These are phyloP conservation scores for Trapa incisa DNA, from an alignment of 345 rosid genomes.

Conservation along the genomic window DNA sequence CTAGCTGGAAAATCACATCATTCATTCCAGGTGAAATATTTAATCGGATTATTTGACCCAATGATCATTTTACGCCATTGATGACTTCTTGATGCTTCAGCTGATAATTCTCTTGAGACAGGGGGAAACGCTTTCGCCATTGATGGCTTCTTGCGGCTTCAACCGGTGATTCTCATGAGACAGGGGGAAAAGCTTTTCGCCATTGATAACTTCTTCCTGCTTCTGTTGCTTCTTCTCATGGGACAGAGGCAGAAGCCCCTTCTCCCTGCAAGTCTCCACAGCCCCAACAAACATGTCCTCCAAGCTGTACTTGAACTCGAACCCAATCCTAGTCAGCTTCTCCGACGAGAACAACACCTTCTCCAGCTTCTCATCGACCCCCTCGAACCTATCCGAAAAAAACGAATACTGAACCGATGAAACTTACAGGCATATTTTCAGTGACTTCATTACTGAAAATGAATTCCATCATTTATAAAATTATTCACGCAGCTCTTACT, in stretches of 20 bases:
- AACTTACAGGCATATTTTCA: no score
- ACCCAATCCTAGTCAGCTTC: slow-evolving; percentile 60
- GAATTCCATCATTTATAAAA: no score
- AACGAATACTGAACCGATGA: neutral
- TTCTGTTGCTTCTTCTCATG: neutral
- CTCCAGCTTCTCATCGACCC: slow-evolving; percentile 41
- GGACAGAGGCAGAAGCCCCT: slow-evolving; percentile 47
- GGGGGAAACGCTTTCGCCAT: slow-evolving; percentile 28
- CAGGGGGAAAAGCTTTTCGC: slow-evolving; percentile 28
- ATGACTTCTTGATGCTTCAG: neutral
- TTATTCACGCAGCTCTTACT: slow-evolving; percentile 22
- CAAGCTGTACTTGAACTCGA: slow-evolving; percentile 56
- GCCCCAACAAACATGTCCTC: slow-evolving; percentile 68
- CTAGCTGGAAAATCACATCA: neutral
- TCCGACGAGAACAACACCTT: slow-evolving; percentile 38
- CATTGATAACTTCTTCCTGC: neutral
- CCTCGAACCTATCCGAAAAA: slow-evolving; percentile 35
- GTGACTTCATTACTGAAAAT: no score
- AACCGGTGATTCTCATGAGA: slow-evolving; percentile 3
- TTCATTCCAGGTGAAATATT: neutral
- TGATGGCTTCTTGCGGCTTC: neutral
- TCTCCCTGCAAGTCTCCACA: slow-evolving; percentile 55
- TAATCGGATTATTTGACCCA: neutral
- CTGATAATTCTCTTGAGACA: slow-evolving; percentile 6
- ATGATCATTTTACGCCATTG: neutral